Evolutionary conservation across 257 asterid genomes (phyloP), one percentile per base, ranked within the genome.

Genomic region (Ilex aquifolium): DNA sequence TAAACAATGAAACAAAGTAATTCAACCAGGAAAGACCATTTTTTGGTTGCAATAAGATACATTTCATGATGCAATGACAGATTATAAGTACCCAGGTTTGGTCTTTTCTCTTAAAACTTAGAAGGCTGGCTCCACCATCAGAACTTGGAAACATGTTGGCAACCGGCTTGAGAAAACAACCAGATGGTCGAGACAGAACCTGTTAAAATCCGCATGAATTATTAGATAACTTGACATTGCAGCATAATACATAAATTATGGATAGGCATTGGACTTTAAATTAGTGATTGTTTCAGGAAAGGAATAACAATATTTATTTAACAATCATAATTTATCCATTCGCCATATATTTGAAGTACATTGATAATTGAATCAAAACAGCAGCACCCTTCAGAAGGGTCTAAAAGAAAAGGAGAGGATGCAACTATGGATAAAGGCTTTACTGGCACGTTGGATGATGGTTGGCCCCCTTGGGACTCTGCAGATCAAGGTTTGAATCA

Each of bases 151-250:
- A 80, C 85, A 92, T 76, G 84, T 90, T 89, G 57, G 95, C 88
- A 65, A 92, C 96, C 69, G 97, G 94, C 82, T 92, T 92, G 60
- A 92, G 78, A 79, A 90, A 87, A 80, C 88, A 87, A 60, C 96
- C 97, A 75, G 79, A 82, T 48, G 99, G 99, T 13, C 99, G 91
- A 68, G 99, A 89, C 12, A 85, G 74, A 57, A 92, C 99, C 96
- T 92, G 85, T 63, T 59, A 71, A 56, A 63, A 75, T 70, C 61
- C 78, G 64, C 61, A 79, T 44, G 68, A 62, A 67, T 44, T 61
- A 77, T 69, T 68, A 74, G 69, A 79, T 60, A 57, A 65, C 52
- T 69, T 40, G 36, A 67, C 57, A 49, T 63, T 69, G 30, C 62
- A 63, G 63, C 62, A 61, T 27, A 56, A 54, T 60, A 68, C 44